Conservation (phyloP, 441 rosid species). For the Capsella rubella region DNA sequence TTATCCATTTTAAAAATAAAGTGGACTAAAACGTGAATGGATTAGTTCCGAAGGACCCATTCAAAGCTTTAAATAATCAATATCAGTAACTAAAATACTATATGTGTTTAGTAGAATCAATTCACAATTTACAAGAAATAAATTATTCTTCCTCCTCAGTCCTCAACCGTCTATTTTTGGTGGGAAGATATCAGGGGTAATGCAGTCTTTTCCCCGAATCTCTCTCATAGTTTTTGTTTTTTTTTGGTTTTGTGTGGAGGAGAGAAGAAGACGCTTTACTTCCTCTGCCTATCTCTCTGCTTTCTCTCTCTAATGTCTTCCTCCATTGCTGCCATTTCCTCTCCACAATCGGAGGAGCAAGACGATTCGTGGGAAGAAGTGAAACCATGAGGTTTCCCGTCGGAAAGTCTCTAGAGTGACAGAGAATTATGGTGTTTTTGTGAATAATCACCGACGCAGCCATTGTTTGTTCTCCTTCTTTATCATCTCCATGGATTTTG, state of each 20-base stretch:
- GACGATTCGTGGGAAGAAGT: not conserved
- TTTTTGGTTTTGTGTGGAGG: slow-evolving; percentile 52
- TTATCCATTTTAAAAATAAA: too few relatives aligned
- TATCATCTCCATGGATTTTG: slow-evolving; percentile 60
- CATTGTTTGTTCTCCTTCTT: slow-evolving; percentile 24
- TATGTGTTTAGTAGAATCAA: not conserved
- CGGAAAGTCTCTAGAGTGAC: slow-evolving; percentile 30
- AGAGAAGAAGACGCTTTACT: slow-evolving; percentile 54
- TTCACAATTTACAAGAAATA: not conserved
- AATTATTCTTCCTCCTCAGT: not conserved
- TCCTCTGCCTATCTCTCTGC: slow-evolving; percentile 2
- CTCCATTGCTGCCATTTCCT: slow-evolving; percentile 38
- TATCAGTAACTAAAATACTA: not conserved
- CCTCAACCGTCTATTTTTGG: not conserved
- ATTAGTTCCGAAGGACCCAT: too few relatives aligned
- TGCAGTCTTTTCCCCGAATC: not conserved
- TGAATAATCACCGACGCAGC: not conserved
- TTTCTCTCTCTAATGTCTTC: slow-evolving; percentile 36
- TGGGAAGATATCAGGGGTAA: not conserved
- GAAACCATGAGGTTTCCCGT: slow-evolving; percentile 7
- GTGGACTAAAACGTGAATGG: too few relatives aligned
- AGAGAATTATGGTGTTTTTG: not conserved
- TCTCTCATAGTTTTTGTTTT: not conserved
- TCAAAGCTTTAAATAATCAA: not conserved
- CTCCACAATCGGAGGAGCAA: slow-evolving; percentile 19